Evolutionary conservation across 2,329 filamentous ascomycete genomes (phyloP).

Genomic region (Emericellopsis atlantica): DNA sequence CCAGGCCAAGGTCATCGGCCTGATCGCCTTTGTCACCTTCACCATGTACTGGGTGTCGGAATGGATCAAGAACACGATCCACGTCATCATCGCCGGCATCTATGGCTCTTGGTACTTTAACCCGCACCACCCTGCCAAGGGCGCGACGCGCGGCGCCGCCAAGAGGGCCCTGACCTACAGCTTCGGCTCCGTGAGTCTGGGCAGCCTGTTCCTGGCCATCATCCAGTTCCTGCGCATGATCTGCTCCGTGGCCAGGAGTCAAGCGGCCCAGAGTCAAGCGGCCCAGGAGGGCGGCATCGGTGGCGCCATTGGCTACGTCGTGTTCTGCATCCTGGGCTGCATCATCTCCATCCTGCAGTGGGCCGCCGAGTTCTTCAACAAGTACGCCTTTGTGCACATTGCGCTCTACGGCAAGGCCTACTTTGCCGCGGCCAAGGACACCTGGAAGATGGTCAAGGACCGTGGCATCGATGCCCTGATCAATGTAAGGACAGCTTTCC

Average conservation of each 20-base stretch:
- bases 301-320: constrained; percentile 50
- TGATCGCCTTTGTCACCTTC: constrained; percentile 81
- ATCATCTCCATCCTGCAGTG: constrained; percentile 70
- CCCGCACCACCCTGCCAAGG: constrained; percentile 54
- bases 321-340: constrained; percentile 68
- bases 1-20: constrained; percentile 64
- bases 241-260: constrained; percentile 60
- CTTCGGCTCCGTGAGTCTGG: constrained; percentile 82
- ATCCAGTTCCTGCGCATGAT: constrained; percentile 76
- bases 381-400: constrained; percentile 87
- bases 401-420: constrained; percentile 87
- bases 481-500: constrained; percentile 34
- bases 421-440: constrained; percentile 75
- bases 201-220: constrained; percentile 74
- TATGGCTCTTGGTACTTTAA: constrained; percentile 94
- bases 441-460: constrained; percentile 83
- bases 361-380: constrained; percentile 80
- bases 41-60: constrained; percentile 91
- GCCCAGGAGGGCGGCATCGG: constrained; percentile 59
- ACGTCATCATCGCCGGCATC: constrained; percentile 75
- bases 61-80: constrained; percentile 86
- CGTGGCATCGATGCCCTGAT: constrained; percentile 83
- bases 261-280: constrained; percentile 42
- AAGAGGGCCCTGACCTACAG: constrained; percentile 76
- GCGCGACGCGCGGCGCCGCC: constrained; percentile 73